Evolutionary conservation across 352 stramenopile genomes (phyloP), one percentile per base, ranked within the genome.

Genomic region (Globisporangium spiculum): DNA sequence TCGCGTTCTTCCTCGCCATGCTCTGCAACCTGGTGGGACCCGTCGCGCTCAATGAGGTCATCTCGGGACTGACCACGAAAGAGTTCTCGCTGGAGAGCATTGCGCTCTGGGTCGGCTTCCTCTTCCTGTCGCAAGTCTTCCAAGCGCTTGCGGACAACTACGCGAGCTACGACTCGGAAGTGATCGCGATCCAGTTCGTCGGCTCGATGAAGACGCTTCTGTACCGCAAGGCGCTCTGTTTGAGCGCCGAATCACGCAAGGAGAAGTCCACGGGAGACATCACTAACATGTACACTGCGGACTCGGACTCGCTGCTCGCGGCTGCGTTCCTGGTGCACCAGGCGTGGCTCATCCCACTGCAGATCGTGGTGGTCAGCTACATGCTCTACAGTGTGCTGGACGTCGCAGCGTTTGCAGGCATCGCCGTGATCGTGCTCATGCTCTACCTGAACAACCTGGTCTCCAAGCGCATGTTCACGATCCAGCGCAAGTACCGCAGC

Each of bases 121-220:
- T 90, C 14, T 88, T 90, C n/a, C 53, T 38, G 16, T 63, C 78
- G 4, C 80, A 82, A 41, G 71, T 88, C 14, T 18, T 85, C 6
- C 77, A 86, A 54, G 76, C 82, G 20, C 52, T 90, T 20, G 69
- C 77, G 1, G 78, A 88, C 44, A 80, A 70, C 41, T 79, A 82
- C 67, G 77, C 74, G 20, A 72, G 75, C 14, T 70, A 83, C 18
- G 66, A 77, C 36, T 80, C 72, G 26, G 75, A 89, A 41, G 52
- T 81, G 1, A 77, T 84, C 24, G 80, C 76, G 53, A 80, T 89
- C 62, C 72, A 86, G 67, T 82, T 86, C 58, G 75, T 77, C 3
- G 73, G 59, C 26, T 61, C 68, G 3, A 97, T 57, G 48, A 56
- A 64, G 24, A 74, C 79, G 36, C 73, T 72, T 5, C 73, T 58